phyloP scores from a whole-genome alignment of 2,329 filamentous ascomycete species.

The Plenodomus lindquistii region DNA sequence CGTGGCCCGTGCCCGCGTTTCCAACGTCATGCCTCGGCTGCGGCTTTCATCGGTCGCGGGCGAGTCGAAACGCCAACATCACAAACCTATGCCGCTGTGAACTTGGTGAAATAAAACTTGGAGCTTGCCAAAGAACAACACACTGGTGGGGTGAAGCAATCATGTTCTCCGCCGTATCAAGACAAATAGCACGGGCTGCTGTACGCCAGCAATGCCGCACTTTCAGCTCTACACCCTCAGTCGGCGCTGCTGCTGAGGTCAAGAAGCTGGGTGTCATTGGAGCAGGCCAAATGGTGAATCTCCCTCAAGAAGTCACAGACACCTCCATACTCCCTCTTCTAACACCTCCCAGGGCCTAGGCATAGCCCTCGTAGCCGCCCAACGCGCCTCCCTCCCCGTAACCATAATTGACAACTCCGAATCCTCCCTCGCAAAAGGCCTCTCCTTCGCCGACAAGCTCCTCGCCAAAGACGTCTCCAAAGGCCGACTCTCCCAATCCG shows the following conservation, averaged over 20 bases:
- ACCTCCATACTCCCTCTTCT: slow-evolving; percentile 16
- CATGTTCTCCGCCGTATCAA: slow-evolving; percentile 42
- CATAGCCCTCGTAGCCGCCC: slow-evolving; percentile 91
- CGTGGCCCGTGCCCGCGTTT: slow-evolving; percentile 4
- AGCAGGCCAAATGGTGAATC: slow-evolving; percentile 88
- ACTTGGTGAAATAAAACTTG: too few relatives aligned
- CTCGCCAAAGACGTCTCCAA: slow-evolving; percentile 92
- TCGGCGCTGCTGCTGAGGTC: slow-evolving; percentile 69
- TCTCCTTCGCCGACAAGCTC: slow-evolving; percentile 92
- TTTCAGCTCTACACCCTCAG: slow-evolving; percentile 70
- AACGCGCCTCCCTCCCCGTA: slow-evolving; percentile 81
- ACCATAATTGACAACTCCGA: slow-evolving; percentile 84
- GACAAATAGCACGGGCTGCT: slow-evolving; percentile 26
- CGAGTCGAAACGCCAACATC: slow-evolving; percentile 8
- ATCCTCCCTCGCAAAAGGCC: slow-evolving; percentile 81
- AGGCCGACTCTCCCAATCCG: slow-evolving; percentile 77
- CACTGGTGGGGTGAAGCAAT: slow-evolving; percentile 4
- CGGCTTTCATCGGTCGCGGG: slow-evolving; percentile 30
- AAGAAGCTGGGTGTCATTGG: slow-evolving; percentile 90
- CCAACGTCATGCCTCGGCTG: slow-evolving; percentile 27
- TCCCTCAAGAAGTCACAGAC: neutral
- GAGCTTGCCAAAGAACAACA: too few relatives aligned
- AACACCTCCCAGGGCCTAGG: slow-evolving; percentile 74
- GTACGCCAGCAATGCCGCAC: slow-evolving; percentile 43
- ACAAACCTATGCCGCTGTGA: slow-evolving; percentile 7